These are phyloP conservation scores for Cadophora malorum DNA, from an alignment of 2,329 filamentous ascomycete species.

Conservation along the genomic window DNA sequence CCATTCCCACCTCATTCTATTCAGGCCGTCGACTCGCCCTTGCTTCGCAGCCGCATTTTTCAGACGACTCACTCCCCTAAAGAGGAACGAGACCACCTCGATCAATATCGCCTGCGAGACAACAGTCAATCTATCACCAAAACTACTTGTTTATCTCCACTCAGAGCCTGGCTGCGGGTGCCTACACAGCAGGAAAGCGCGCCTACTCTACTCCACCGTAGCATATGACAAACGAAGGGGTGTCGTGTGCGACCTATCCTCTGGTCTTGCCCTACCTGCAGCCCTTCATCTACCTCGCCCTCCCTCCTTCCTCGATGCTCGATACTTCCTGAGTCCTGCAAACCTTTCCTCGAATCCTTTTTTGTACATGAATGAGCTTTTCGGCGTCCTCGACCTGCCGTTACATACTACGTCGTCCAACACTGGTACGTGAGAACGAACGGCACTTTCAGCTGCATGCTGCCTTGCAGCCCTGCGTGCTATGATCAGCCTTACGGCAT, in stretches of 20 bases:
- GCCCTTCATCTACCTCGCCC: constrained; percentile 42
- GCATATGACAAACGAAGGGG: constrained; percentile 48
- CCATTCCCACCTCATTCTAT: constrained; percentile 28
- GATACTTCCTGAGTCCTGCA: constrained; percentile 37
- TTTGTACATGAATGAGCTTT: constrained; percentile 47
- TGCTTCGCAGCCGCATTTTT: constrained; percentile 39
- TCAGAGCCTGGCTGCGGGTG: constrained; percentile 40
- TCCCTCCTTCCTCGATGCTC: constrained; percentile 43
- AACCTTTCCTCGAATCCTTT: constrained; percentile 33
- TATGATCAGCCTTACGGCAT: constrained; percentile 43
- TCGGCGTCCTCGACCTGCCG: constrained; percentile 38
- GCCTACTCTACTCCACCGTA: constrained; percentile 37
- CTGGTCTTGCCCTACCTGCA: constrained; percentile 38
- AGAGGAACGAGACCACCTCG: constrained; percentile 34
- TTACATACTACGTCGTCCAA: constrained; percentile 43
- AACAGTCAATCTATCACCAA: constrained; percentile 27
- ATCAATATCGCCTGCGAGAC: constrained; percentile 31
- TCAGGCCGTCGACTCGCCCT: constrained; percentile 37
- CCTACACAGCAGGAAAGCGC: constrained; percentile 42
- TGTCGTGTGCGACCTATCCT: constrained; percentile 45
- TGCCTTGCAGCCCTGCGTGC: constrained; percentile 30
- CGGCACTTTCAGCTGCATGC: constrained; percentile 36
- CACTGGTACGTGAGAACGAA: constrained; percentile 41
- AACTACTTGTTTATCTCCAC: constrained; percentile 25
- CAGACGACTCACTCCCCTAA: constrained; percentile 30